phyloP scores from a whole-genome alignment of 768 basidiomycete species.

The Boletus vermiculosoides region DNA sequence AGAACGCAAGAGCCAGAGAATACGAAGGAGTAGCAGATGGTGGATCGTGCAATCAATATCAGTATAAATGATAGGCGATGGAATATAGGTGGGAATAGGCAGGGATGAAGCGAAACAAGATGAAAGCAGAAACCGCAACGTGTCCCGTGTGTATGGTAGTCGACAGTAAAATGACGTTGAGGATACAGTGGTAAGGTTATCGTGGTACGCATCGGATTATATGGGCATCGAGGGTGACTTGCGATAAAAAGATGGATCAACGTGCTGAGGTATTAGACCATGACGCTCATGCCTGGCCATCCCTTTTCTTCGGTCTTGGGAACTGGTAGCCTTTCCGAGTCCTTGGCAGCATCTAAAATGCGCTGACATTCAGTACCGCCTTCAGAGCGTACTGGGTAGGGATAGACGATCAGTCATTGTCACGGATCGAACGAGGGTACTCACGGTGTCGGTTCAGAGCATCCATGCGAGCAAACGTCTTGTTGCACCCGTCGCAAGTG shows the following conservation, averaged over 20 bases:
- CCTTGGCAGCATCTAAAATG: constrained; percentile 36
- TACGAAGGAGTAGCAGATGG: not conserved
- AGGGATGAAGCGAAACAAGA: constrained; percentile 3
- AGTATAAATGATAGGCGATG: constrained; percentile 19
- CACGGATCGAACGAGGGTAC: constrained; percentile 32
- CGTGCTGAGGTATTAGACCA: constrained; percentile 24
- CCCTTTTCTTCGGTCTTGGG: constrained; percentile 34
- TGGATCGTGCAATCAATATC: constrained; percentile 27
- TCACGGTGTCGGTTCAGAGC: constrained; percentile 90
- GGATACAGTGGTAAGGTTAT: constrained; percentile 21
- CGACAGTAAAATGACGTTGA: constrained; percentile 9
- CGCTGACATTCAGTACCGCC: constrained; percentile 74
- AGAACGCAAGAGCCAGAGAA: not conserved
- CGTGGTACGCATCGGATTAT: constrained; percentile 27
- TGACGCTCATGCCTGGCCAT: constrained; percentile 33
- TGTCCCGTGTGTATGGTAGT: constrained; percentile 25
- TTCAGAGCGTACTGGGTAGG: constrained; percentile 65
- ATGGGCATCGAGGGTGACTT: constrained; percentile 16
- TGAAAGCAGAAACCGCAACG: constrained; percentile 27
- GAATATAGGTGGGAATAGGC: constrained; percentile 8
- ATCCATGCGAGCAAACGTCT: constrained; percentile 94
- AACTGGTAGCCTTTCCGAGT: constrained; percentile 21
- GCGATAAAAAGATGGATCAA: constrained; percentile 11
- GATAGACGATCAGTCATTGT: not conserved
- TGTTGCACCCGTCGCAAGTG: constrained; percentile 88